These are phyloP conservation scores for Scolecobasidium constrictum DNA, from an alignment of 2,329 filamentous ascomycete genomes.

Conservation along the genomic window DNA sequence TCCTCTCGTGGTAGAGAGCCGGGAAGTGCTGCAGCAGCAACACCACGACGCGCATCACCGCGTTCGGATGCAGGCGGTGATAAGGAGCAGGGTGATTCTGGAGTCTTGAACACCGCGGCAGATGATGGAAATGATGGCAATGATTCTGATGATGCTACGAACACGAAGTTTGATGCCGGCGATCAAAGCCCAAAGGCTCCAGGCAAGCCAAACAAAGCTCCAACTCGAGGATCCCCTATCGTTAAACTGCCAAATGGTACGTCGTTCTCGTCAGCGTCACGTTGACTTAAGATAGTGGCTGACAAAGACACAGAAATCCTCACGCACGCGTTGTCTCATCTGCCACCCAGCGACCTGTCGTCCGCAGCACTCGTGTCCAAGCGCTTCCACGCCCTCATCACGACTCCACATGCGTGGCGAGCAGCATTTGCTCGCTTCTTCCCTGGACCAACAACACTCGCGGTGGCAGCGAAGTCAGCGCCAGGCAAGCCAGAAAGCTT, in stretches of 20 bases:
- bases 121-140: conserved; percentile 16
- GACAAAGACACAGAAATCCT: conserved; percentile 76
- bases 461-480: conserved; percentile 32
- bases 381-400: conserved; percentile 77
- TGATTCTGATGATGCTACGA: conserved; percentile 16
- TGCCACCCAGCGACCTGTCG: conserved; percentile 74
- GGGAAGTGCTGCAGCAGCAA: not conserved
- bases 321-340: conserved; percentile 81
- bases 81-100: conserved; percentile 14
- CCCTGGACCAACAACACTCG: conserved; percentile 50
- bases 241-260: conserved; percentile 71
- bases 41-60: conserved; percentile 18
- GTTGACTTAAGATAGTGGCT: conserved; percentile 6
- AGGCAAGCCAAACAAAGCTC: conserved; percentile 19
- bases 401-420: conserved; percentile 86
- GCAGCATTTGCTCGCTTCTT: conserved; percentile 89
- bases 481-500: conserved; percentile 31
- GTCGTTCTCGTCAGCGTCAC: conserved; percentile 10
- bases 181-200: conserved; percentile 39
- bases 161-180: conserved; percentile 26
- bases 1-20: conserved; percentile 23
- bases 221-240: conserved; percentile 31
- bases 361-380: conserved; percentile 77
- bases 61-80: conserved; percentile 12
- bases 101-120: conserved; percentile 12